These are phyloP conservation scores for Aspergillus eucalypticola DNA, from an alignment of 2,329 filamentous ascomycete species.

Conservation along the genomic window DNA sequence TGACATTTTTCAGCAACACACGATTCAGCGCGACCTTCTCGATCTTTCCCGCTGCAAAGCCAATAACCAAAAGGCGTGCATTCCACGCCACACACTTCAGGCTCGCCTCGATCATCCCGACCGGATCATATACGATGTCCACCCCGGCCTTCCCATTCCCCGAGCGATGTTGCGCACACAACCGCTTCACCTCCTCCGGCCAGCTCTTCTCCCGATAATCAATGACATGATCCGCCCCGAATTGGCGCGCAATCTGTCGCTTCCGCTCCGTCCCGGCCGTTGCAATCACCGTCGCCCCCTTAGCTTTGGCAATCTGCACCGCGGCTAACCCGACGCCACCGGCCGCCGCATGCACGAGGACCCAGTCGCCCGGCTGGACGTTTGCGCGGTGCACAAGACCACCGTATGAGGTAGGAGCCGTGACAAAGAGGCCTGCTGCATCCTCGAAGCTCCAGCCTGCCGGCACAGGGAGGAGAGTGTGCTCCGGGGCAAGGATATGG, in stretches of 20 bases:
- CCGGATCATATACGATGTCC: conserved; percentile 93
- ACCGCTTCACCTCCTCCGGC: conserved; percentile 69
- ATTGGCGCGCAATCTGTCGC: conserved; percentile 72
- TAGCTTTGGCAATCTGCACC: conserved; percentile 90
- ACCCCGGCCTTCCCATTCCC: conserved; percentile 69
- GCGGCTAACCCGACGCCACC: conserved; percentile 89
- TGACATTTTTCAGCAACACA: conserved; percentile 90
- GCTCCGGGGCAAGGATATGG: conserved; percentile 67
- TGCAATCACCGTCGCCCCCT: conserved; percentile 88
- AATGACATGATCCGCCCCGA: conserved; percentile 81
- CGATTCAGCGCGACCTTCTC: conserved; percentile 93
- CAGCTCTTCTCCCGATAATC: conserved; percentile 74
- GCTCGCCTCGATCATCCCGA: conserved; percentile 81
- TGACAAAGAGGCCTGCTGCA: conserved; percentile 87
- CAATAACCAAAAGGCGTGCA: conserved; percentile 80
- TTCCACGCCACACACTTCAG: conserved; percentile 96
- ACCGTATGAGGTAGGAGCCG: conserved; percentile 85
- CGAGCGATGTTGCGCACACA: conserved; percentile 57
- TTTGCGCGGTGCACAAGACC: conserved; percentile 76
- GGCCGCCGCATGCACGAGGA: conserved; percentile 88
- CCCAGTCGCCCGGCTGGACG: conserved; percentile 77
- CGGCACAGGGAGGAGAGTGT: conserved; percentile 70
- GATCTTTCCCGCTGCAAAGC: conserved; percentile 82
- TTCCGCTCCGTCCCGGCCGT: conserved; percentile 82
- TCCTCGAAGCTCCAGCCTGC: conserved; percentile 79